Evolutionary conservation across 371 early-diverging fungal genomes (phyloP).

Genomic region (Mortierella sp.): DNA sequence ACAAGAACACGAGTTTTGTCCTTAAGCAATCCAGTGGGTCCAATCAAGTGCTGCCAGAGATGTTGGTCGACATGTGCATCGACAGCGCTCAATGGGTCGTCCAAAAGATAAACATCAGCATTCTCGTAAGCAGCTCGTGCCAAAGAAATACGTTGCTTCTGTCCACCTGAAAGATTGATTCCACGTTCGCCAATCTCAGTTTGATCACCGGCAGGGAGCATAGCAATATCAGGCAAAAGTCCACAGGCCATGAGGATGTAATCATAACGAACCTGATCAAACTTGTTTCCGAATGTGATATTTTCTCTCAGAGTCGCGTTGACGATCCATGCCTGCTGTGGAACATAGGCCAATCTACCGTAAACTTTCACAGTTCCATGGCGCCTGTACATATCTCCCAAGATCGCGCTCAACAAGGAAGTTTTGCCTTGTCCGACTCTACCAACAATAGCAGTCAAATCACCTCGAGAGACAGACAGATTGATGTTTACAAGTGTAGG

Average conservation of each 20-base stretch:
- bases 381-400: constrained; percentile 82
- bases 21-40: constrained; percentile 84
- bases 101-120: constrained; percentile 70
- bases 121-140: constrained; percentile 63
- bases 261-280: constrained; percentile 82
- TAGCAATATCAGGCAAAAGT: constrained; percentile 82
- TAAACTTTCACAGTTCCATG: constrained; percentile 69
- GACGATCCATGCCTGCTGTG: constrained; percentile 83
- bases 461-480: constrained; percentile 70
- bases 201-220: constrained; percentile 81
- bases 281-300: constrained; percentile 90
- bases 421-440: constrained; percentile 91
- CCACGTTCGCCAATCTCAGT: constrained; percentile 97
- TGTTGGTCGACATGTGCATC: constrained; percentile 92
- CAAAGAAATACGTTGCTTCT: constrained; percentile 65
- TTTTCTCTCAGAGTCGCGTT: constrained; percentile 90
- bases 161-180: constrained; percentile 90
- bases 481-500: constrained; percentile 71
- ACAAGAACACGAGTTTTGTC: constrained; percentile 89
- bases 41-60: constrained; percentile 85
- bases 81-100: constrained; percentile 78
- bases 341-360: constrained; percentile 90
- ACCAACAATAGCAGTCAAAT: constrained; percentile 85
- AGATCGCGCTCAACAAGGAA: constrained; percentile 80
- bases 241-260: constrained; percentile 73